Evolutionary conservation across 371 early-diverging fungal species (phyloP).

Genomic region (Rhizopus delemar): DNA sequence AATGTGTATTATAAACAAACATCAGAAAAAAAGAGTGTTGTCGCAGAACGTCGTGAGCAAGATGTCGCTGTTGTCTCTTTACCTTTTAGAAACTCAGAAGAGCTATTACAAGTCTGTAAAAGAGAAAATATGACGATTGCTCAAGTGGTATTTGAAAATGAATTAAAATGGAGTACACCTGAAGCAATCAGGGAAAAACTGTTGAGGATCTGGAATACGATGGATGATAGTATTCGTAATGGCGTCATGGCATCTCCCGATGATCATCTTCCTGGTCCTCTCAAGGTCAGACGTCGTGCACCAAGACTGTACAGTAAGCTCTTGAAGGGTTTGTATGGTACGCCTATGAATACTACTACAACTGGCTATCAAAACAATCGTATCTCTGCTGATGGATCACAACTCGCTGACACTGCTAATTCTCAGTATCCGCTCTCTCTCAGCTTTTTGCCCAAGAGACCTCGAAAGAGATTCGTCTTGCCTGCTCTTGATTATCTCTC

Average conservation of each 20-base stretch:
- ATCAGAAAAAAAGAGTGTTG: conserved; percentile 24
- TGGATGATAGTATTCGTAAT: conserved; percentile 90
- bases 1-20: conserved; percentile 81
- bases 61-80: conserved; percentile 80
- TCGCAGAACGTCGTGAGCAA: conserved; percentile 61
- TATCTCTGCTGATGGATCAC: conserved; percentile 11
- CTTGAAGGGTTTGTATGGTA: conserved; percentile 74
- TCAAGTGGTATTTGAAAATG: conserved; percentile 94
- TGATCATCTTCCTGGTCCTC: conserved; percentile 77
- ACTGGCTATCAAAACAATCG: conserved; percentile 31
- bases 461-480: conserved; percentile 48
- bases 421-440: conserved; percentile 36
- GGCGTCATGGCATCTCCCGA: conserved; percentile 55
- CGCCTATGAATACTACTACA: conserved; percentile 26
- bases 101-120: conserved; percentile 78
- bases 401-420: conserved; percentile 16
- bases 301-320: conserved; percentile 86
- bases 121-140: conserved; percentile 89
- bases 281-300: conserved; percentile 87
- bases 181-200: conserved; percentile 75
- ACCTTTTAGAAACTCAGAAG: conserved; percentile 83
- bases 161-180: conserved; percentile 85
- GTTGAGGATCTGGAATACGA: conserved; percentile 88
- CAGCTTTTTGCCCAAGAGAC: conserved; percentile 44
- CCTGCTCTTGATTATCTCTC: conserved; percentile 91